A percentile compares a stretch with the other conserved stretches of the same genome.
Evolutionary conservation across 768 basidiomycete species (phyloP).

Genomic region (Russula earlei): DNA sequence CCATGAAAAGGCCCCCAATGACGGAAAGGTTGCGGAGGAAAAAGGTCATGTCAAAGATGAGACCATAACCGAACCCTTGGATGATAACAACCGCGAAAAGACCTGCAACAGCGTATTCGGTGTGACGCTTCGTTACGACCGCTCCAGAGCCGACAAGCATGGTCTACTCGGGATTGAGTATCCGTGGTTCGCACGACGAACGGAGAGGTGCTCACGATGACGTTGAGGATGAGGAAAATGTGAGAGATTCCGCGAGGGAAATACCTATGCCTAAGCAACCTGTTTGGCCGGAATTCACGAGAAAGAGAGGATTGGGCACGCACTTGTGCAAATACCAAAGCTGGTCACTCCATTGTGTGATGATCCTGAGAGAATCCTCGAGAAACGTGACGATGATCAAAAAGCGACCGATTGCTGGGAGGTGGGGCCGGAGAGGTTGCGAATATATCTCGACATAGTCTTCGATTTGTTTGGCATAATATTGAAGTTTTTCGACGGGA

Average conservation of each 20-base stretch:
- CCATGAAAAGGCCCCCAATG: constrained; percentile 98
- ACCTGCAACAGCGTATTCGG: constrained; percentile 84
- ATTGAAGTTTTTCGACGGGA: constrained; percentile 69
- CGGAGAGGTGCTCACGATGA: constrained; percentile 56
- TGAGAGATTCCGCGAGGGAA: constrained; percentile 97
- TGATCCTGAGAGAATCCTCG: constrained; percentile 90
- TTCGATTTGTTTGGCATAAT: constrained; percentile 68
- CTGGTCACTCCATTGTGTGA: constrained; percentile 95
- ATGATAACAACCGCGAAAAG: constrained; percentile 86
- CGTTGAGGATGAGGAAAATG: constrained; percentile 83
- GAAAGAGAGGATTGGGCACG: constrained; percentile 27
- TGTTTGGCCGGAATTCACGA: constrained; percentile 9
- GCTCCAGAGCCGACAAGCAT: constrained; percentile 83
- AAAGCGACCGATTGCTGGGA: constrained; percentile 93
- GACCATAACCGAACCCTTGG: constrained; percentile 96
- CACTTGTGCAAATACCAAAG: constrained; percentile 97
- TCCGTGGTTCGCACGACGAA: neutral
- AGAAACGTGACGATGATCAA: constrained; percentile 96
- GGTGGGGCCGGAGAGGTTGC: constrained; percentile 86
- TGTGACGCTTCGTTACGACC: constrained; percentile 78
- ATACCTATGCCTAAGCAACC: constrained; percentile 64
- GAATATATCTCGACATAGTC: constrained; percentile 89
- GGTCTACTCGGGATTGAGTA: constrained; percentile 38
- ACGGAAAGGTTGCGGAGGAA: constrained; percentile 99
- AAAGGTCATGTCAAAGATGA: constrained; percentile 99